Evolutionary conservation across 306 rosid species (phyloP), one percentile per base, ranked within the genome.

Genomic region (Corylus americana): DNA sequence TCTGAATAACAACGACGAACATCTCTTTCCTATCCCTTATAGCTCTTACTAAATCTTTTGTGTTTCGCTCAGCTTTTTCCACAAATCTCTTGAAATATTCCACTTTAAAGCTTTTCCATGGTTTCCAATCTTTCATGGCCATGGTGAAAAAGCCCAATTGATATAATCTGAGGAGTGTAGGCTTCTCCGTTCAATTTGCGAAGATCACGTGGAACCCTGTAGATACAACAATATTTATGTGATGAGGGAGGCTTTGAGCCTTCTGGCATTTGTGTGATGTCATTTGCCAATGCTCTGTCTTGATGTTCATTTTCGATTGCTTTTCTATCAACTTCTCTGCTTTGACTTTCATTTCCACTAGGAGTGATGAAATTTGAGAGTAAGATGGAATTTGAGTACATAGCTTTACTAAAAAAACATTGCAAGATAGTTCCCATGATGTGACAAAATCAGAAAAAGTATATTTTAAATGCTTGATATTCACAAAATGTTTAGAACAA

Each of bases 71-170:
- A 22, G 18, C 13, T 4, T 16, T n/a, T 20, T 13, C 10, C 7
- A 67, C 31, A 9, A 77, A 77, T 0, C 11, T 63, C 55, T 51
- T 37, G 6, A 54, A 39, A 10, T 68, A 77, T 13, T 62, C 8
- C 42, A 53, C 29, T 68, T 77, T 77, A 68, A 39, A 51, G 45
- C 5, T 39, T 18, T 20, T 77, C 68, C 68, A 20, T 37, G 11
- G n/a, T 31, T 67, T 77, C 37, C 39, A 67, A 45, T 2, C 47
- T 35, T 5, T 51, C 20, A 6, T 35, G 50, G 17, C n/a, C 42
- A 61, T 51, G 66, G 39, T 77, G 74, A 1, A 67, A 62, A 7
- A 67, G 74, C 44, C 80, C 74, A 4, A 67, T 67, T 7, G 80
- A 66, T 18, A 77, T 53, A 6, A 35, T 44, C 11, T 53, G 54